Base-by-base conservation (phyloP, 2,329 filamentous ascomycete species). In the Didymella exigua region DNA sequence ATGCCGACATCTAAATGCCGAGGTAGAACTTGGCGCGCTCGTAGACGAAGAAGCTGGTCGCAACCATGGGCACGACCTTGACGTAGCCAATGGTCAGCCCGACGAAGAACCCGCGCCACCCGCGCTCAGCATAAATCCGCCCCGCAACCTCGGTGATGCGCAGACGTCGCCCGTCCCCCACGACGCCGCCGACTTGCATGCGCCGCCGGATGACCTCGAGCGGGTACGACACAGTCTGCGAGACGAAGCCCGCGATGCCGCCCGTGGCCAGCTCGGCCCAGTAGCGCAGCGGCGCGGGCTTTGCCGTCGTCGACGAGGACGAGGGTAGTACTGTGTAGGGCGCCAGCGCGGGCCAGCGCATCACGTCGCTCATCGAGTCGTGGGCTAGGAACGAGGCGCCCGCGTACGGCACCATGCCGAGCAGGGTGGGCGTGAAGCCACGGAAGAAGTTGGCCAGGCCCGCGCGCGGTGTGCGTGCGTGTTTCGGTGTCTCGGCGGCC, bases 401-500 rank as follows among this genome's bases (percentile, higher is more conserved):
- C 1, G 95, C 95, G 70, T 99, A 99, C 0, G 95, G 95, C 0
- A 99, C 80, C 93, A 99, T 99, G 65, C 95, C 95, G 56, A 96
- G 81, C 5, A 99, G 76, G 0, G 95, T 98, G 0, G 93, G 90
- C 0, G 87, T 86, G 75, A 99, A 99, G 44, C 95, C 95, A 43
- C 95, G 87, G 77, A 97, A 99, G 75, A 99, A 99, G 75, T 99
- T 99, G 51, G 86, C 77, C 0, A 98, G 73, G 4, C 93, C 93
- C 10, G 82, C 83, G 23, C 80, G 81, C 0, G 90, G 88, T 0
- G 84, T 80, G 0, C 83, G 78, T 9, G 78, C 71, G 2, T 79
- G 73, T 1, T 75, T 64, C 59, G 76, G 70, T 3, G 71, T 71
- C 11, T 76, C 68, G 1, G 78, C 75, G 5, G 80, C 70, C 2